These are phyloP conservation scores for Pyrus bretschneideri DNA, from an alignment of 306 rosid species.

Conservation along the genomic window DNA sequence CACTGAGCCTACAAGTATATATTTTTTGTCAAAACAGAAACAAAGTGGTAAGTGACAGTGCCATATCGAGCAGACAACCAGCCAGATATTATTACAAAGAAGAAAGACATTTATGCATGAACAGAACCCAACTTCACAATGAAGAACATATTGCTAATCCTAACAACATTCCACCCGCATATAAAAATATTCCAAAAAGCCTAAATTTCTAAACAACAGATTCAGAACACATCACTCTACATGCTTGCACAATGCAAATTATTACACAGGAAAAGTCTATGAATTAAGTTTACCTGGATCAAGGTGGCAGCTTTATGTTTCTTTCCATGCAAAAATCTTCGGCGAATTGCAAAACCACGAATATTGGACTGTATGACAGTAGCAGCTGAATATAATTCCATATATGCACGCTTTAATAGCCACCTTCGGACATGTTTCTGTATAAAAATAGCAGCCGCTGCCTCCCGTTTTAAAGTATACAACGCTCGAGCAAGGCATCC, in stretches of 20 bases:
- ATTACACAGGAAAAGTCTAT: background rate
- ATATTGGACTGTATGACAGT: constrained; percentile 55
- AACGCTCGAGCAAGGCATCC: constrained; percentile 65
- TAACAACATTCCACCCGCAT: background rate
- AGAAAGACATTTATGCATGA: background rate
- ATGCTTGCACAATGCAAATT: constrained; percentile 6
- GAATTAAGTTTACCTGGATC: constrained; percentile 60
- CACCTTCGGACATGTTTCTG: constrained; percentile 66
- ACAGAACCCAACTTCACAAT: background rate
- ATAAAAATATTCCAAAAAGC: background rate
- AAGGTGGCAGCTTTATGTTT: constrained; percentile 71
- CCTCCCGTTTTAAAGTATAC: constrained; percentile 59
- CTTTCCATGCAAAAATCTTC: constrained; percentile 48
- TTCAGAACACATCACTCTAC: background rate
- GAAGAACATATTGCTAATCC: background rate
- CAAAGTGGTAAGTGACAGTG: background rate
- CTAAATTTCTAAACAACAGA: background rate
- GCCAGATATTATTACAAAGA: background rate
- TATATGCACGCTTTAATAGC: constrained; percentile 40
- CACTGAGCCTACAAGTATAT: constrained; percentile 56
- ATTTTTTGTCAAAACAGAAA: constrained; percentile 9
- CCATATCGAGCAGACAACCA: background rate
- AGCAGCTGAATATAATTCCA: constrained; percentile 48
- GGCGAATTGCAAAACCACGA: constrained; percentile 64
- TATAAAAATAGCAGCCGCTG: constrained; percentile 52